Evolutionary conservation across 352 stramenopile genomes (phyloP).

Genomic region (Lagenidium giganteum): DNA sequence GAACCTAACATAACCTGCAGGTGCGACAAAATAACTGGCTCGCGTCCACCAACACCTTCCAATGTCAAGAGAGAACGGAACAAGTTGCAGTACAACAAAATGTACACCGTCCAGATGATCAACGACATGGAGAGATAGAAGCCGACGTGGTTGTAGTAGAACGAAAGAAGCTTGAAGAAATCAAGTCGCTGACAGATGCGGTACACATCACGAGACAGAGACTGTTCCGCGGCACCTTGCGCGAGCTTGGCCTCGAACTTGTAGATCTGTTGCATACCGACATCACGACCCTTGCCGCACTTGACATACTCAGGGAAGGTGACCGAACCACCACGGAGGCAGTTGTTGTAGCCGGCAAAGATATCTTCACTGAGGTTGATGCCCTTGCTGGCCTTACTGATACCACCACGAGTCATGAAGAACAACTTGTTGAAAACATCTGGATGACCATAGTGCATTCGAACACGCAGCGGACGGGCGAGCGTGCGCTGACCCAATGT

Average conservation of each 20-base stretch:
- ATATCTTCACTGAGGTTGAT: conserved; percentile 99
- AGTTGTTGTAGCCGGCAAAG: conserved; percentile 99
- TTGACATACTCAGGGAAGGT: conserved; percentile 99
- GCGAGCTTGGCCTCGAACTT: conserved; percentile 99
- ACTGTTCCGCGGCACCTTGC: conserved; percentile 97
- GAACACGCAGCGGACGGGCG: conserved; percentile 93
- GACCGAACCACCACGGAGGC: conserved; percentile 94
- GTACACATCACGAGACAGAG: conserved; percentile 97
- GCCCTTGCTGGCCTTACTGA: conserved; percentile 98
- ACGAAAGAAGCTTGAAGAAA: conserved; percentile 98
- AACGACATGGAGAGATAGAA: conserved; percentile 98
- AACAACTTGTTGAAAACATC: conserved; percentile 99
- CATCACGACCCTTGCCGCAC: conserved; percentile 98
- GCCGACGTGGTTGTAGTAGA: conserved; percentile 99
- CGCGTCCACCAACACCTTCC: conserved; percentile 88
- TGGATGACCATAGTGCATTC: conserved; percentile 98
- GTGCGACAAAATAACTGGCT: conserved; percentile 92
- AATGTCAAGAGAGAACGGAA: conserved; percentile 91
- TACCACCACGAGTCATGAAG: conserved; percentile 98
- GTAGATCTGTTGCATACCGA: conserved; percentile 99
- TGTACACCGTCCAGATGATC: conserved; percentile 97
- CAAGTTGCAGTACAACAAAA: conserved; percentile 96
- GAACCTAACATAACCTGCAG: conserved; percentile 96
- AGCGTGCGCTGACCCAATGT: conserved; percentile 97
- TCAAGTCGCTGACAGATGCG: conserved; percentile 96